A percentile compares a stretch with the other conserved stretches of the same genome.
These are phyloP conservation scores for Terana coerulea DNA, from an alignment of 768 basidiomycete species.

Conservation along the genomic window DNA sequence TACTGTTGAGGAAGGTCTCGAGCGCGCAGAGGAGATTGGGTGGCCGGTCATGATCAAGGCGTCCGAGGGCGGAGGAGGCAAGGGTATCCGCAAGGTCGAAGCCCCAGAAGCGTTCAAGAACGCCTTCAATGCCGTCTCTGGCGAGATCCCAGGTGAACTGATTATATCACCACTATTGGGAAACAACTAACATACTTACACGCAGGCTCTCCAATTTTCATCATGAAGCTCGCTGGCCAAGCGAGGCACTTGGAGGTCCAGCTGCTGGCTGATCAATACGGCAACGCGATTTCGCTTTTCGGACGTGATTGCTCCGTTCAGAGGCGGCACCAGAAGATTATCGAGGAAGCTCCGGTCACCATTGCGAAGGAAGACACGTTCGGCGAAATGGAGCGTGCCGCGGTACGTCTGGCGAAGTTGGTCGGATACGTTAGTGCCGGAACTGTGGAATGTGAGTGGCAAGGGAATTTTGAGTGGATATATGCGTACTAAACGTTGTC, in stretches of 20 bases:
- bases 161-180: constrained; percentile 9
- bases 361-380: constrained; percentile 91
- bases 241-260: constrained; percentile 98
- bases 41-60: constrained; percentile 99
- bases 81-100: constrained; percentile 97
- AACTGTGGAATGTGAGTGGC: constrained; percentile 93
- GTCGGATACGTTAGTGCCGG: constrained; percentile 99
- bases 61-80: constrained; percentile 97
- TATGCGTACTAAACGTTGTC: not conserved
- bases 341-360: constrained; percentile 98
- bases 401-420: constrained; percentile 97
- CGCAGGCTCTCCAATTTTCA: constrained; percentile 95
- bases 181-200: constrained; percentile 12
- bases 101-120: constrained; percentile 86
- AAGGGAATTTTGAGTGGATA: too few relatives aligned
- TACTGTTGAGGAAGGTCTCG: constrained; percentile 81
- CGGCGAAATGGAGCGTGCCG: constrained; percentile 97
- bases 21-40: constrained; percentile 82
- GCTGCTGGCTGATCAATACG: constrained; percentile 97
- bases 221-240: constrained; percentile 99
- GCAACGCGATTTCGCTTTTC: constrained; percentile 97
- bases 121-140: constrained; percentile 87
- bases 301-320: constrained; percentile 99
- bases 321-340: constrained; percentile 99
- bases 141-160: constrained; percentile 89